Evolutionary conservation across 108 stramenopile genomes (phyloP), one percentile per base, ranked within the genome.

Genomic region (Pseudonitzschia delicatissima): DNA sequence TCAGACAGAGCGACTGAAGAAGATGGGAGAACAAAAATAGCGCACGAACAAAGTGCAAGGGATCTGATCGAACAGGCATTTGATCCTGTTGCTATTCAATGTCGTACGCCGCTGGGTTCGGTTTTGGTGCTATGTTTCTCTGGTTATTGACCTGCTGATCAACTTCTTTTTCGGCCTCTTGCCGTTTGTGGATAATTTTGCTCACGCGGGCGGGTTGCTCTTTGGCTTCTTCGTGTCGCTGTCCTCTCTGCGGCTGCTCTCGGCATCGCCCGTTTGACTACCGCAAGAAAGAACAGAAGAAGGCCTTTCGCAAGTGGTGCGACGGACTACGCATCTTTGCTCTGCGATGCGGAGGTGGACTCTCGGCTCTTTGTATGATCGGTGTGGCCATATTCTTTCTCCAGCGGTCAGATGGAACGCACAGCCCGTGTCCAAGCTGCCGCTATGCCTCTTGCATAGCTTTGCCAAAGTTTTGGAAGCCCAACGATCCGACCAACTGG

Each of bases 131-230:
- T 44, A 90, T 8, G 36, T 87, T 40, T 86, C 78, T 77, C 75
- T 94, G 15, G 20, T 88, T 12, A 69, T 88, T 26, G 90, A 90
- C 74, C 79, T 91, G 26, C 58, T 83, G 8, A 37, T 88, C 60
- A 91, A 94, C 67, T 85, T 78, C 26, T 33, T 87, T 5, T 62
- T 93, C 18, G 91, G 91, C 21, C 75, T 90, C 0, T 82, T 85
- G 9, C 91, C 88, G 9, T 87, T 84, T 67, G 78, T 91, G 25
- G 93, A 94, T 65, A 94, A 94, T 65, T 92, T 90, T 72, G 84
- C 87, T 33, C 75, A 76, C 34, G 53, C 91, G 17, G 92, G 92
- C 36, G 92, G 92, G 17, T 73, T 90, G 68, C 29, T 87, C 0
- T 93, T 86, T 57, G 92, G 92, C 2, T 88, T 91, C 47, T 64